Evolutionary conservation across 2,329 filamentous ascomycete genomes (phyloP).

Genomic region (Fusarium musae): DNA sequence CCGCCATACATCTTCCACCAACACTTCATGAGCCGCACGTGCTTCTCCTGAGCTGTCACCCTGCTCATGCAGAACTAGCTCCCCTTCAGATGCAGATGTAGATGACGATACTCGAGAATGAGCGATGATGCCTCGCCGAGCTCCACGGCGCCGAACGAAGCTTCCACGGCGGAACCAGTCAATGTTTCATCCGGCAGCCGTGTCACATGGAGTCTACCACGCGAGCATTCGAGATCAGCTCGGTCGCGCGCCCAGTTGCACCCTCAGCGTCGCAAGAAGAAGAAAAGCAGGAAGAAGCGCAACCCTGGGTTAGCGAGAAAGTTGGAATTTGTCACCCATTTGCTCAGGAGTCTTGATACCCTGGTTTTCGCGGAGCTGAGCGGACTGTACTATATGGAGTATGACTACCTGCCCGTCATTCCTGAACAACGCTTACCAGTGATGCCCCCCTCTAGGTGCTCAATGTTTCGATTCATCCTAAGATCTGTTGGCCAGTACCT

Average conservation of each 20-base stretch:
- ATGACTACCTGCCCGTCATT: constrained; percentile 27
- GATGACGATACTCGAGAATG: constrained; percentile 58
- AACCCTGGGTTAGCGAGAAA: constrained; percentile 64
- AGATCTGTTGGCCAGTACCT: constrained; percentile 69
- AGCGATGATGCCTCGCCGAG: constrained; percentile 61
- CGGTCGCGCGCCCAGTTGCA: constrained; percentile 39
- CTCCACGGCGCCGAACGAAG: constrained; percentile 51
- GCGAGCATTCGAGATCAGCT: constrained; percentile 21
- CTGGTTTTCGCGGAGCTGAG: constrained; percentile 73
- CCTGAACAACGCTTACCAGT: constrained; percentile 27
- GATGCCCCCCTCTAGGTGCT: constrained; percentile 61
- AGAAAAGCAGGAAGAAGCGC: constrained; percentile 51
- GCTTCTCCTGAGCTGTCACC: constrained; percentile 40
- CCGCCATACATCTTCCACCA: constrained; percentile 1
- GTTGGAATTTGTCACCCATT: constrained; percentile 68
- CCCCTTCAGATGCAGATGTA: constrained; percentile 39
- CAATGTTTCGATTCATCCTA: constrained; percentile 70
- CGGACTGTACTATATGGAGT: constrained; percentile 78
- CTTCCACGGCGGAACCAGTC: constrained; percentile 28
- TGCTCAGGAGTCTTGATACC: constrained; percentile 70
- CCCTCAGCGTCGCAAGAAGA: constrained; percentile 51
- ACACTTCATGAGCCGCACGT: constrained; percentile 42
- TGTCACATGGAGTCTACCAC: constrained; percentile 31
- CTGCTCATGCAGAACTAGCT: constrained; percentile 49
- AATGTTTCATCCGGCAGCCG: constrained; percentile 27